Conservation (phyloP, 139 green algal genomes). For the Raphidocelis subcapitata region DNA sequence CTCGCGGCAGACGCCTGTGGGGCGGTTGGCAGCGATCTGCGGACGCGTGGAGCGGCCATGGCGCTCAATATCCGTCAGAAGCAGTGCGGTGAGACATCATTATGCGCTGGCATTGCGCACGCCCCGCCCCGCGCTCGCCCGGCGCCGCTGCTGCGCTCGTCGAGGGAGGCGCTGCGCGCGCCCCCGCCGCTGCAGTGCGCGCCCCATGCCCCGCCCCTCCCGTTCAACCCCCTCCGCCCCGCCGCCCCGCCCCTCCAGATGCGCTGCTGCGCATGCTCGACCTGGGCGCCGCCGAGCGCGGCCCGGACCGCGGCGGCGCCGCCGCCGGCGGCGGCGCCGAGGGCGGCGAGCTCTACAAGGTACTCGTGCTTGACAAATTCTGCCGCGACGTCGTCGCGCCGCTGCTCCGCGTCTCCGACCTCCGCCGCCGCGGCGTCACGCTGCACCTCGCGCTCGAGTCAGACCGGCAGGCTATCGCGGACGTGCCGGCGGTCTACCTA, state of each 20-base stretch:
- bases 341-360: conserved; percentile 84
- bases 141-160: not conserved
- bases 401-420: conserved; percentile 86
- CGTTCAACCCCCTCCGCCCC: not conserved
- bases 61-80: conserved; percentile 74
- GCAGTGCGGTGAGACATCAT: conserved; percentile 56
- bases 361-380: conserved; percentile 92
- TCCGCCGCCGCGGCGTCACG: conserved; percentile 93
- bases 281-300: conserved; percentile 22
- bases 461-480: conserved; percentile 90
- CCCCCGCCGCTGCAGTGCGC: not conserved
- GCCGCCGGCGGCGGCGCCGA: not conserved
- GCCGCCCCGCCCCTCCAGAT: conserved; percentile 33
- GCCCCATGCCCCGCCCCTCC: not conserved
- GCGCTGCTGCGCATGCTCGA: conserved; percentile 44
- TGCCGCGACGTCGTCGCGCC: conserved; percentile 92
- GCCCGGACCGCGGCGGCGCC: conserved; percentile 11
- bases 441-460: conserved; percentile 89
- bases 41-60: too few species aligned
- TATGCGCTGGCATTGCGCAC: not conserved
- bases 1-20: too few species aligned
- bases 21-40: too few species aligned
- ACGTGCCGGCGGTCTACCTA: conserved; percentile 97
- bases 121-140: not conserved
- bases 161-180: not conserved